Conservation (phyloP, 805 yeast genomes). For the Candida sanyiensis region DNA sequence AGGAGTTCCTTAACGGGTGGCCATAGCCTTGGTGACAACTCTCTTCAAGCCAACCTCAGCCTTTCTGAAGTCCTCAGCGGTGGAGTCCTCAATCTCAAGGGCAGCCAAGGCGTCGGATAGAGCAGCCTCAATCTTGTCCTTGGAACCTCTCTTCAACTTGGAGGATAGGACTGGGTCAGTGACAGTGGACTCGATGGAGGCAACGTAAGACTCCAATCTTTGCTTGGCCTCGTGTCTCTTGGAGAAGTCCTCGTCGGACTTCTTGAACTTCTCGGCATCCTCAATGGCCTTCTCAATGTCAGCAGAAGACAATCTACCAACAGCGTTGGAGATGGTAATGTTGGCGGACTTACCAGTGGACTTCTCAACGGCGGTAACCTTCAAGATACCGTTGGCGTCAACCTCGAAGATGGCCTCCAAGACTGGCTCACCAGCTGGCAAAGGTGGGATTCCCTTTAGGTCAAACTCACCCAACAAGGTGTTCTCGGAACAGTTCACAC, state of each 20-base stretch:
- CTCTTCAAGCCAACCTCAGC: slow-evolving; percentile 99
- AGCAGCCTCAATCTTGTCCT: slow-evolving; percentile 97
- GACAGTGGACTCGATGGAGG: slow-evolving; percentile 90
- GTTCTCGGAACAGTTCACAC: slow-evolving; percentile 95
- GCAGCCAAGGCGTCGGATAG: slow-evolving; percentile 97
- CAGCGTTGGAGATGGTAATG: slow-evolving; percentile 98
- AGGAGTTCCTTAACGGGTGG: slow-evolving; percentile 70
- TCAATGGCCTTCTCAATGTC: slow-evolving; percentile 98
- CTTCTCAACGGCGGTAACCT: slow-evolving; percentile 98
- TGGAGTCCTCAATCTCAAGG: slow-evolving; percentile 91
- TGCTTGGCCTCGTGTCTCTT: slow-evolving; percentile 99
- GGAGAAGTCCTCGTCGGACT: slow-evolving; percentile 98
- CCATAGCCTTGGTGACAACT: slow-evolving; percentile 98
- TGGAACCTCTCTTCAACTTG: slow-evolving; percentile 94
- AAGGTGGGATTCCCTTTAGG: slow-evolving; percentile 95
- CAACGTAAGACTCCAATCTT: slow-evolving; percentile 97
- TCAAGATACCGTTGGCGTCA: slow-evolving; percentile 99
- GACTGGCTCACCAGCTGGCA: slow-evolving; percentile 99
- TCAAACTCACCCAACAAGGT: slow-evolving; percentile 97
- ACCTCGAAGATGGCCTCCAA: slow-evolving; percentile 98
- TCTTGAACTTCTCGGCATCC: slow-evolving; percentile 99
- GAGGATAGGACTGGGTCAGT: slow-evolving; percentile 98
- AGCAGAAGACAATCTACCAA: slow-evolving; percentile 94
- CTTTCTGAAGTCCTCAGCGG: slow-evolving; percentile 97
- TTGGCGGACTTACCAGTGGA: slow-evolving; percentile 98